Percentiles rank a stretch among this genome's conserved stretches.
These are phyloP conservation scores for Circinella umbellata DNA, from an alignment of 371 early-diverging fungal species.

Conservation along the genomic window DNA sequence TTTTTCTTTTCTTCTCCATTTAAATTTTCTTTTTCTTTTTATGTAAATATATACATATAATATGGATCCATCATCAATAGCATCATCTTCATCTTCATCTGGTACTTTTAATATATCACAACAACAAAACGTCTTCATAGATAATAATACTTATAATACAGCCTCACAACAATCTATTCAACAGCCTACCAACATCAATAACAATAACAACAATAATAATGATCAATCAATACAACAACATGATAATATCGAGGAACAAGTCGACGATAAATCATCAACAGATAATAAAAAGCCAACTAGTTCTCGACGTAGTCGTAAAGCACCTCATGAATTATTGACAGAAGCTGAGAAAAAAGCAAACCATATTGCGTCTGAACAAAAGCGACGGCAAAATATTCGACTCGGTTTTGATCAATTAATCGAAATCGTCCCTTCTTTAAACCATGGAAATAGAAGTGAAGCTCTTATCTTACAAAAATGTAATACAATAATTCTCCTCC, in stretches of 20 bases:
- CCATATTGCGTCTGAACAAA: conserved; percentile 94
- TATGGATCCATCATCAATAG: conserved; percentile 2
- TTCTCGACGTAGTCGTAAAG: conserved; percentile 39
- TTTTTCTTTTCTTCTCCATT: background rate
- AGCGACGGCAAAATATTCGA: conserved; percentile 86
- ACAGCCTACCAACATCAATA: no score
- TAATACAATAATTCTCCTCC: conserved; percentile 20
- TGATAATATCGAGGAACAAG: background rate
- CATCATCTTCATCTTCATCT: background rate
- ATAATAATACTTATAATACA: background rate
- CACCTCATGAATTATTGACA: conserved; percentile 77
- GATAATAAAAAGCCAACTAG: background rate
- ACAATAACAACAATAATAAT: no score
- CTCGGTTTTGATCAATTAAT: conserved; percentile 83
- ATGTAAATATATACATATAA: background rate
- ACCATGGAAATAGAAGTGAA: conserved; percentile 61
- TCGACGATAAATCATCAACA: background rate
- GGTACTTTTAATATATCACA: background rate
- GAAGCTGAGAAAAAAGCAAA: conserved; percentile 94
- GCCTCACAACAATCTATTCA: no score
- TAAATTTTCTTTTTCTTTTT: background rate
- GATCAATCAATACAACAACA: no score
- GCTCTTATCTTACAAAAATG: conserved; percentile 66
- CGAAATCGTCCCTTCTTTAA: conserved; percentile 80
- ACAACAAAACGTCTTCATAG: background rate